Evolutionary conservation across 139 green algal genomes (phyloP).

Genomic region (Coccomyxa sp.): DNA sequence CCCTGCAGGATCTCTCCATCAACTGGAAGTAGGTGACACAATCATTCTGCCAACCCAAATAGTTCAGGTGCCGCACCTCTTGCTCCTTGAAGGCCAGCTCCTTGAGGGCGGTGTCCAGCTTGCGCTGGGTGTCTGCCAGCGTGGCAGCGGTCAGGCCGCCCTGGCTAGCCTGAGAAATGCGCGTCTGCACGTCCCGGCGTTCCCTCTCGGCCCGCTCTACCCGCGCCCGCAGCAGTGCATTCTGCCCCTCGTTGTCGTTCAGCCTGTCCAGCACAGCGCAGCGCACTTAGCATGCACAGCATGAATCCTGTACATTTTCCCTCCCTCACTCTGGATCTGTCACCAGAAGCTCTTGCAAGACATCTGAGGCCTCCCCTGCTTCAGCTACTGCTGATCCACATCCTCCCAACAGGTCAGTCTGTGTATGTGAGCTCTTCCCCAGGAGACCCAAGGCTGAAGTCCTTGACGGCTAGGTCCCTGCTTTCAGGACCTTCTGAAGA

Average conservation of each 20-base stretch:
- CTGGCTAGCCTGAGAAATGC: not conserved
- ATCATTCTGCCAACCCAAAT: too few relatives aligned
- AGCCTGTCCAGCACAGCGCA: not conserved
- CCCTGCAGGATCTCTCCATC: too few relatives aligned
- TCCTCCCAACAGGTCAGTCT: not conserved
- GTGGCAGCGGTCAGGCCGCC: not conserved
- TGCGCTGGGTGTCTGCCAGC: not conserved
- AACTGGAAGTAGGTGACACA: too few relatives aligned
- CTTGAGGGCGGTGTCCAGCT: not conserved
- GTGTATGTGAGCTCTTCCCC: too few relatives aligned
- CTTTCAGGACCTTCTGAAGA: too few relatives aligned
- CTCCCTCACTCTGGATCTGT: not conserved
- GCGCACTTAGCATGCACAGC: not conserved
- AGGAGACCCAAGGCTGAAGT: too few relatives aligned
- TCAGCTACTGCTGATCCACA: not conserved
- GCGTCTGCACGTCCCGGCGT: not conserved
- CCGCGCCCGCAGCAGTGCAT: not conserved
- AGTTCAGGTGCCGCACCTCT: not conserved
- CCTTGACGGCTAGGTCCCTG: too few relatives aligned
- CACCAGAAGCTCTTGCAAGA: not conserved
- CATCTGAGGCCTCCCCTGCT: not conserved
- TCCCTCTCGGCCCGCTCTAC: not conserved
- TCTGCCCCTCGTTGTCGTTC: not conserved
- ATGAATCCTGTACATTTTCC: too few relatives aligned
- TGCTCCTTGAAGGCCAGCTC: not conserved